Conservation (phyloP, 352 stramenopile genomes). For the Pythium apleroticum region DNA sequence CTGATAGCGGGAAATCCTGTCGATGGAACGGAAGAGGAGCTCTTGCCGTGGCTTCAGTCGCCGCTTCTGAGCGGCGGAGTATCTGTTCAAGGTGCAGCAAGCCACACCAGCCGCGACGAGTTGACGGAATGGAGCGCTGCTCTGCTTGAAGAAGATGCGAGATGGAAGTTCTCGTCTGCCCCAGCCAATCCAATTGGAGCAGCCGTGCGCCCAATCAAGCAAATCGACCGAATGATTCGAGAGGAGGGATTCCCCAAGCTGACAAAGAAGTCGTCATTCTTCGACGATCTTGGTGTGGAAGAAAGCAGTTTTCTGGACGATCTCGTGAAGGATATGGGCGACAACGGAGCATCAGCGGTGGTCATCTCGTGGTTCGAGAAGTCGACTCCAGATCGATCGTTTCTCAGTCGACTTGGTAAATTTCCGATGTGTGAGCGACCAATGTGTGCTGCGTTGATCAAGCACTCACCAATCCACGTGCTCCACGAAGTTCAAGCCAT, state of each 20-base stretch:
- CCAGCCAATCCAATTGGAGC: neutral
- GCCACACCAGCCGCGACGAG: constrained; percentile 20
- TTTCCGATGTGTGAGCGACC: constrained; percentile 72
- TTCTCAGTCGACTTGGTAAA: constrained; percentile 71
- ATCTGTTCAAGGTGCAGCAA: constrained; percentile 12
- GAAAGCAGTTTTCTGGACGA: constrained; percentile 56
- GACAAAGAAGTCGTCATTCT: constrained; percentile 29
- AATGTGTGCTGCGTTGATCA: constrained; percentile 74
- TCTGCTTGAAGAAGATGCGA: constrained; percentile 22
- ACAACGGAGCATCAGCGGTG: constrained; percentile 48
- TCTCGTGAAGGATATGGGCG: constrained; percentile 61
- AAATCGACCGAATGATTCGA: constrained; percentile 14
- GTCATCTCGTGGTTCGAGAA: constrained; percentile 81
- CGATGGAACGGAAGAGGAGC: constrained; percentile 76
- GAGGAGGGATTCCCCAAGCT: constrained; percentile 18
- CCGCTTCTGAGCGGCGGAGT: constrained; percentile 76
- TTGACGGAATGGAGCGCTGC: constrained; percentile 24
- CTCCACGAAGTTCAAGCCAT: constrained; percentile 81
- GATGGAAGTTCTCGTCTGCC: constrained; percentile 18
- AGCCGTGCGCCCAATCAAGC: constrained; percentile 8
- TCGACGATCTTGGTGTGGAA: constrained; percentile 29
- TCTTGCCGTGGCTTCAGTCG: constrained; percentile 83
- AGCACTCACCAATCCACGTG: constrained; percentile 74
- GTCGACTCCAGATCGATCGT: constrained; percentile 66
- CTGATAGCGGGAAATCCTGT: constrained; percentile 77